Evolutionary conservation across 306 rosid species (phyloP).

Genomic region (Inga leiocalycina): DNA sequence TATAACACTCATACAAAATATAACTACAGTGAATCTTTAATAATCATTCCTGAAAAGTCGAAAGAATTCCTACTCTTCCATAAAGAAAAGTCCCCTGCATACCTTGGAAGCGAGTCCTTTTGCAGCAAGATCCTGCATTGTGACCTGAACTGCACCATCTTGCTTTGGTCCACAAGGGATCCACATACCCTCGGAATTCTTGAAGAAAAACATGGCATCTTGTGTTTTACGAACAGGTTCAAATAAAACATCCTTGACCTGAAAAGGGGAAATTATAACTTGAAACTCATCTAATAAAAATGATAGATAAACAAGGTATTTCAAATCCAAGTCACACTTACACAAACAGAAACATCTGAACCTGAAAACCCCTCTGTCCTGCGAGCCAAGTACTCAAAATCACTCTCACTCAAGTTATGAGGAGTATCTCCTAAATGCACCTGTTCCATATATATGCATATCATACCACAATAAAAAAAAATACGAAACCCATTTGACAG

Average conservation of each 20-base stretch:
- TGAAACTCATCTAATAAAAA: constrained; percentile 14
- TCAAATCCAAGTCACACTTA: constrained; percentile 48
- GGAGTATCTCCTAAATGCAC: constrained; percentile 99
- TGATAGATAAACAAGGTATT: constrained; percentile 18
- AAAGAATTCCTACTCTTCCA: constrained; percentile 6
- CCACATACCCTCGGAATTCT: constrained; percentile 75
- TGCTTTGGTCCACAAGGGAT: constrained; percentile 96
- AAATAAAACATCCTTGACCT: constrained; percentile 97
- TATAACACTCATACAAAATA: constrained; percentile 6
- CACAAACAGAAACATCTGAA: constrained; percentile 94
- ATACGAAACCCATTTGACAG: constrained; percentile 23
- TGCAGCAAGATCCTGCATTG: constrained; percentile 86
- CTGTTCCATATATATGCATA: constrained; percentile 44
- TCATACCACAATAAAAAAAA: constrained; percentile 21
- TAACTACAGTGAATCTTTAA: constrained; percentile 1
- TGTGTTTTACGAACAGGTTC: constrained; percentile 99
- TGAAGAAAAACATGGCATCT: constrained; percentile 92
- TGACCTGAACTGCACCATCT: constrained; percentile 67
- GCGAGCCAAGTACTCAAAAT: constrained; percentile 81
- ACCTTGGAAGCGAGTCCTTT: constrained; percentile 91
- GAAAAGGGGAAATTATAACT: constrained; percentile 27
- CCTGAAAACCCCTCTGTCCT: constrained; percentile 97
- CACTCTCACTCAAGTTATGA: constrained; percentile 81
- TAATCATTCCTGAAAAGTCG: not conserved
- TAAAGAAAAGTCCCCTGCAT: constrained; percentile 26